These are phyloP conservation scores for Wickerhamiella lipophila DNA, from an alignment of 805 yeast genomes.

Conservation along the genomic window DNA sequence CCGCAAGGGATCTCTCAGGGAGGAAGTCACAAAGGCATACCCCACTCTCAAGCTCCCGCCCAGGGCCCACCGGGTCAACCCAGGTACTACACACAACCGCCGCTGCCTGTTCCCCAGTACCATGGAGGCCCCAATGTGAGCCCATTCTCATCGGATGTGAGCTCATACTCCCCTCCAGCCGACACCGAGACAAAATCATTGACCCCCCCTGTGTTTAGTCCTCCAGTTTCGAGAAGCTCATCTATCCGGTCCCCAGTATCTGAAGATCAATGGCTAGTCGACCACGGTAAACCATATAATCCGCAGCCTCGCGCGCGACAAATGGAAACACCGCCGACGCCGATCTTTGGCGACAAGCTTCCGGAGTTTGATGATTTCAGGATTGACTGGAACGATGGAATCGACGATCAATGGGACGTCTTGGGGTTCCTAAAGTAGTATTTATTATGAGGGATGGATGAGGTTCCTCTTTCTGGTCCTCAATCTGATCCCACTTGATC, in stretches of 20 bases:
- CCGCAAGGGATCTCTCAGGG: background rate
- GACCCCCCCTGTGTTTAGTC: constrained; percentile 8
- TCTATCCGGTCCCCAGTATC: constrained; percentile 7
- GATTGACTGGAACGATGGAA: constrained; percentile 7
- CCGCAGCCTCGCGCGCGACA: constrained; percentile 9
- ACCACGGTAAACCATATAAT: constrained; percentile 3
- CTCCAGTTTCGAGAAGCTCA: constrained; percentile 9
- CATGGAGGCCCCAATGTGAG: background rate
- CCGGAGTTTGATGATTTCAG: constrained; percentile 4
- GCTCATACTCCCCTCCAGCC: constrained; percentile 1
- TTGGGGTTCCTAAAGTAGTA: constrained; percentile 3
- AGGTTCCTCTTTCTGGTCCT: no score
- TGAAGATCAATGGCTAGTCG: constrained; percentile 6
- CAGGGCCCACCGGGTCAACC: no score
- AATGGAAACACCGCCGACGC: constrained; percentile 11
- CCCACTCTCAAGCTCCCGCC: background rate
- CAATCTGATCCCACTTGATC: no score
- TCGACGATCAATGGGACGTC: constrained; percentile 10
- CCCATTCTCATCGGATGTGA: background rate
- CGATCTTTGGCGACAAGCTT: constrained; percentile 3
- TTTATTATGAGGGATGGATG: background rate
- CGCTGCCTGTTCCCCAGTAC: background rate
- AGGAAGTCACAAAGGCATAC: no score
- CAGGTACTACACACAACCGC: background rate
- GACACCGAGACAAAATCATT: constrained; percentile 6